Conservation (phyloP, 371 early-diverging fungal genomes). For the Furculomyces boomerangus region DNA sequence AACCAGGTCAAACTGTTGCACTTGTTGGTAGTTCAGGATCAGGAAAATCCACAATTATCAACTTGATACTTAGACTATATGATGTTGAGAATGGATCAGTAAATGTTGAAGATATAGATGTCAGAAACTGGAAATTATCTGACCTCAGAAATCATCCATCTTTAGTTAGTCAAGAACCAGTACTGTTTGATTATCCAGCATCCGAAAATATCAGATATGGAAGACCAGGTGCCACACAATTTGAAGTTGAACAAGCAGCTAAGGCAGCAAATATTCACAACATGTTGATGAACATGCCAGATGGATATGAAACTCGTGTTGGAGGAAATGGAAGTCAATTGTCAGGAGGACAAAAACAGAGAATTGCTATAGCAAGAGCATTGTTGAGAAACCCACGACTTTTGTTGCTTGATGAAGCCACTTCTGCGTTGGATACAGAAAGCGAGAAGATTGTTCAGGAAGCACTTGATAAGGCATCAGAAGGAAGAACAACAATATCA, state of each 20-base stretch:
- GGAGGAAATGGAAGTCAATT: slow-evolving; percentile 56
- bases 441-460: slow-evolving; percentile 78
- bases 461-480: slow-evolving; percentile 62
- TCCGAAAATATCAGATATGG: slow-evolving; percentile 27
- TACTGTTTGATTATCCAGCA: slow-evolving; percentile 38
- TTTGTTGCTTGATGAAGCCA: slow-evolving; percentile 90
- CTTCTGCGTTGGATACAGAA: slow-evolving; percentile 78
- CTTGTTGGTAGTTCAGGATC: slow-evolving; percentile 70
- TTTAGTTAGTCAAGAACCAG: slow-evolving; percentile 64
- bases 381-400: slow-evolving; percentile 52
- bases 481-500: slow-evolving; percentile 56
- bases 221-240: slow-evolving; percentile 13
- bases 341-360: slow-evolving; percentile 83
- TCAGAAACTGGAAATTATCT: slow-evolving; percentile 41
- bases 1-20: slow-evolving; percentile 57
- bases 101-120: slow-evolving; percentile 35
- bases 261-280: slow-evolving; percentile 37
- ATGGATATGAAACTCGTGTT: slow-evolving; percentile 58
- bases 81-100: slow-evolving; percentile 43
- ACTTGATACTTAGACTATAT: slow-evolving; percentile 76
- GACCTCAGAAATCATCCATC: slow-evolving; percentile 52
- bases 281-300: slow-evolving; percentile 45
- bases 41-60: slow-evolving; percentile 78
- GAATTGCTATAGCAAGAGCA: slow-evolving; percentile 35
- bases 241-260: slow-evolving; percentile 28